Evolutionary conservation across 768 basidiomycete genomes (phyloP), one percentile per base, ranked within the genome.

Genomic region (Tylopilus sp.): DNA sequence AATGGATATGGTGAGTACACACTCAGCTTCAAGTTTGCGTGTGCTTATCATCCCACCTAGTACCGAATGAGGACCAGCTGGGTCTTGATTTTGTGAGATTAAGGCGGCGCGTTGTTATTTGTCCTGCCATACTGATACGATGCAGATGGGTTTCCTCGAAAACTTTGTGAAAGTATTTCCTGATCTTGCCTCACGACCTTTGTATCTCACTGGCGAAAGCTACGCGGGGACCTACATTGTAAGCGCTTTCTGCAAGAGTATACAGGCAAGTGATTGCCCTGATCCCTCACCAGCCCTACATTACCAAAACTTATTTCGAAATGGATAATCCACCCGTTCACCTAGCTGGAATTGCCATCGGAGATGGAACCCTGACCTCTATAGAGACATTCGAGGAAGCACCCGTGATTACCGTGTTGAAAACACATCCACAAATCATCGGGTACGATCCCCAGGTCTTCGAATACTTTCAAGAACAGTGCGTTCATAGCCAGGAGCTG

Each of bases 371-470:
- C 7, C 70, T 86, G 15, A 69, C 77, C 1, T 73, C 77, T n/a
- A 65, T 59, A 31, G 71, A 72, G 40, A 75, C 77, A 1, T 82
- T 78, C 52, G 71, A 76, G 50, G 67, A 80, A 18, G 55, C 81
- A 0, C 81, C 86, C 17, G 76, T 81, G 23, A 78, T 86, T 52
- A 57, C 75, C 46, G 71, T 85, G 28, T 65, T 88, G n/a, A 79
- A 87, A 79, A 87, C 87, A 8, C 85, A 83, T 63, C 87, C 87
- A 7, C 86, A 88, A 60, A 67, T 88, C 38, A 86, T 89, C 43
- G 82, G 79, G 31, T 89, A 88, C 58, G 81, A 88, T 57, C 68
- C 71, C 18, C 75, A 77, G 8, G 82, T 85, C 1, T 86, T 78
- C 62, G 74, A 81, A 51, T 84, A 84, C 60, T 88, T 88, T 69